Base-by-base conservation (phyloP, 2,329 filamentous ascomycete species). In the Fusarium coicis region DNA sequence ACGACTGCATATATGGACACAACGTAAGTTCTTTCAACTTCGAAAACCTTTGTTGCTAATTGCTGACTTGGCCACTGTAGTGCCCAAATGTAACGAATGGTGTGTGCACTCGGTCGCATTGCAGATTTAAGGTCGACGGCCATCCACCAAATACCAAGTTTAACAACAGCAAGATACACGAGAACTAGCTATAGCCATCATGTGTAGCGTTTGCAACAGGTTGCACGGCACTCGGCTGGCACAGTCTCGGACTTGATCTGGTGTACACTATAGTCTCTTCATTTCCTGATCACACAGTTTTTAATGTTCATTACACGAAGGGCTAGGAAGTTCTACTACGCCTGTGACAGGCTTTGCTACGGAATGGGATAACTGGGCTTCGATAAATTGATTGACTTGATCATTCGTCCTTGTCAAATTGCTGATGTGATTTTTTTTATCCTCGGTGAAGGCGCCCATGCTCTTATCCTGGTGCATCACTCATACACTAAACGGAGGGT, bases 1-100 rank as follows among this genome's bases (percentile, higher is more conserved):
- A 86, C 4, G 86, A 87, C 69, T 91, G 89, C 77, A 90, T 91
- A 66, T 91, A 91, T 73, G 89, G 89, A 6, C 89, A 91, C 77
- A 86, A 91, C 75, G 88, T 89, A 76, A 82, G 87, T n/a, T 84
- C 30, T 47, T 19, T 11, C 36, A 23, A 47, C 7, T 28, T 34
- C 15, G 34, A 10, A 36, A 26, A 12, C 23, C 7, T 10, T 28
- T 19, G 15, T 28, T 49, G n/a, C 21, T 64, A 28, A 26, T 54
- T 46, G 30, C 71, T 78, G 46, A 67, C 36, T 30, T 36, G 12
- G 14, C 15, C 36, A 37, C 12, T 32, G 16, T 62, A 89, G 87
- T 90, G 88, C 72, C 87, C 88, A 0, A 89, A 84, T 67, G 83
- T 87, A n/a, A 79, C 78, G 16, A 84, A 88, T 43, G 86, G 85